Conservation (phyloP, 129 eudicot genomes). For the Escallonia herrerae region DNA sequence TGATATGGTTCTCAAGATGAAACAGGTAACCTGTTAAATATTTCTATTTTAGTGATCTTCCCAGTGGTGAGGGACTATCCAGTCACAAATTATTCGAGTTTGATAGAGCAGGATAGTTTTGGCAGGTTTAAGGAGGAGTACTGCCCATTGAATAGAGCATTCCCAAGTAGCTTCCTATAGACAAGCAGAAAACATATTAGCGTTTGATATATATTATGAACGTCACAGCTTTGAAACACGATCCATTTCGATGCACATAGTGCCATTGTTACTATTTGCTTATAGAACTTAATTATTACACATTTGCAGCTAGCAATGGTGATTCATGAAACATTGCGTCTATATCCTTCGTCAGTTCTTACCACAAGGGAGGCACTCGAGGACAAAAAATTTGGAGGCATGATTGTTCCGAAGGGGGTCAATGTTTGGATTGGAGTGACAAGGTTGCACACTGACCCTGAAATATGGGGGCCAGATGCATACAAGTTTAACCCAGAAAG, state of each 20-base stretch:
- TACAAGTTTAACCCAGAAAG: conserved; percentile 20
- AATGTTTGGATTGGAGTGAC: conserved; percentile 10
- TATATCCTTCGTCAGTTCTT: too few relatives aligned
- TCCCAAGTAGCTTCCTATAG: neutral
- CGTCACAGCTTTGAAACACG: too few relatives aligned
- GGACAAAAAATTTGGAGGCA: conserved; percentile 18
- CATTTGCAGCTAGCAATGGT: conserved; percentile 11
- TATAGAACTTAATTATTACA: neutral
- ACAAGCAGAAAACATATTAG: neutral
- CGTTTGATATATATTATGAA: neutral
- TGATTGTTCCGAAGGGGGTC: conserved; percentile 16
- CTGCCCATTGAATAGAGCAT: too few relatives aligned
- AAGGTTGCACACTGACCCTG: conserved; percentile 15
- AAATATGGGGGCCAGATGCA: conserved; percentile 22
- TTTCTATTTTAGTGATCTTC: too few relatives aligned
- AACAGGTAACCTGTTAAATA: conserved; percentile 9
- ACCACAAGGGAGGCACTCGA: conserved; percentile 9
- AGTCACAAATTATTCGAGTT: too few relatives aligned
- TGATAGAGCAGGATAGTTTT: too few relatives aligned
- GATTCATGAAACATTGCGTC: too few relatives aligned
- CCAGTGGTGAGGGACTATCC: too few relatives aligned
- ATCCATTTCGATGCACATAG: too few relatives aligned
- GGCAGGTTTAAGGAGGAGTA: too few relatives aligned
- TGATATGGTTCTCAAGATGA: conserved; percentile 20
- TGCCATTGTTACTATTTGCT: too few relatives aligned